A percentile compares a stretch with the other conserved stretches of the same genome.
Conservation (phyloP, 1,139 yeast genomes). For the Geotrichum carabidarum region DNA sequence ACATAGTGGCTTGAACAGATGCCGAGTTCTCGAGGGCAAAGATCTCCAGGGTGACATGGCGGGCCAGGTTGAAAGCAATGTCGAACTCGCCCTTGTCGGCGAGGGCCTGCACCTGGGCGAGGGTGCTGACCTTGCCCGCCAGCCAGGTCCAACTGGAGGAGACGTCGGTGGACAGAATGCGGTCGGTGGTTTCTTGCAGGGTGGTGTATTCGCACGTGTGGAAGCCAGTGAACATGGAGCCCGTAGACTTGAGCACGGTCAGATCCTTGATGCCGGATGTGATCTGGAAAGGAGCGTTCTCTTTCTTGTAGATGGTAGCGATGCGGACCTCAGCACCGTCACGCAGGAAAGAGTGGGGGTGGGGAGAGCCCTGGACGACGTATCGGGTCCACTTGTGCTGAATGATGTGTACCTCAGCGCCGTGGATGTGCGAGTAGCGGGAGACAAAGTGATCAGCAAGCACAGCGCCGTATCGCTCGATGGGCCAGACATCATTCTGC, state of each 20-base stretch:
- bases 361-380: conserved; percentile 64
- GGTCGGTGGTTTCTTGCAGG: conserved; percentile 71
- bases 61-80: conserved; percentile 53
- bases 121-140: conserved; percentile 46
- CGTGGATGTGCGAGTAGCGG: conserved; percentile 72
- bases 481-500: conserved; percentile 72
- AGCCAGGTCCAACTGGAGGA: conserved; percentile 70
- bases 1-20: conserved; percentile 94
- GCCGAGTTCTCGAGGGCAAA: conserved; percentile 85
- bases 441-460: conserved; percentile 72
- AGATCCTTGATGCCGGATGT: conserved; percentile 74
- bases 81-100: conserved; percentile 64
- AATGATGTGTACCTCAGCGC: conserved; percentile 58
- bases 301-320: conserved; percentile 47
- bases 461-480: conserved; percentile 82
- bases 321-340: conserved; percentile 79
- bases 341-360: conserved; percentile 77
- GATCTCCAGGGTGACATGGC: conserved; percentile 63
- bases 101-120: conserved; percentile 47
- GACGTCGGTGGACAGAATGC: conserved; percentile 84
- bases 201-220: conserved; percentile 84
- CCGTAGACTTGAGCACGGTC: conserved; percentile 88
- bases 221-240: conserved; percentile 86
- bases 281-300: conserved; percentile 47
- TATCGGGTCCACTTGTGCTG: conserved; percentile 79